Evolutionary conservation across 805 yeast genomes (phyloP), one percentile per base, ranked within the genome.

Genomic region (Myxozyma udenii): DNA sequence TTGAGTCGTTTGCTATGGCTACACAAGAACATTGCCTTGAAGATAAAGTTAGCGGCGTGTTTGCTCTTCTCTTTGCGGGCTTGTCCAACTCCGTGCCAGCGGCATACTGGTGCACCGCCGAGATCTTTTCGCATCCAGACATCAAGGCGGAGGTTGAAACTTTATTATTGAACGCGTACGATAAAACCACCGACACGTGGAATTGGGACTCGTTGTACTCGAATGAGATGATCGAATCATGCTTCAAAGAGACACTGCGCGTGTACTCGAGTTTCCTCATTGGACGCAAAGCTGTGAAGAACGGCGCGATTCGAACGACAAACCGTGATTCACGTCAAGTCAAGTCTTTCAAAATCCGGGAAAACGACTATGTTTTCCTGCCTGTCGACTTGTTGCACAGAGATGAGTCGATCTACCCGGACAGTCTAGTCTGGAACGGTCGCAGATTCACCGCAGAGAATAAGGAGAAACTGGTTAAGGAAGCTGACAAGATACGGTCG

Each of bases 391-490:
- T 41, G 35, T 19, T 53, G 22, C 59, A 55, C 28, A 47, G 53
- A 53, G 57, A 55, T 39, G 39, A 46, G 9, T 48, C 48, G 3
- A 46, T 55, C 2, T 55, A 53, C n/a, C 60, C 60, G 16, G 51
- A 53, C 3, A 51, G 57, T 2, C 37, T 36, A 45, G 35, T 30
- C 14, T 55, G 55, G 55, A 46, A 37, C 14, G 52, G 47, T 12
- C 32, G 42, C 5, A 30, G 60, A 12, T 55, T 55, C 37, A 9
- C 46, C 19, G 46, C 40, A 3, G 51, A 42, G 21, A 48, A 37
- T 38, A 36, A 53, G 25, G 55, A 45, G 3, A 41, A 33, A 9
- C 22, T 49, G 32, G 23, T 43, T 16, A 36, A 16, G 11, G 41
- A 46, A 14, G 36, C 51, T 1, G 56, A 42, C 16, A 48, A 44